Conservation (phyloP, 2,329 filamentous ascomycete genomes). For the Colletotrichum sp. region DNA sequence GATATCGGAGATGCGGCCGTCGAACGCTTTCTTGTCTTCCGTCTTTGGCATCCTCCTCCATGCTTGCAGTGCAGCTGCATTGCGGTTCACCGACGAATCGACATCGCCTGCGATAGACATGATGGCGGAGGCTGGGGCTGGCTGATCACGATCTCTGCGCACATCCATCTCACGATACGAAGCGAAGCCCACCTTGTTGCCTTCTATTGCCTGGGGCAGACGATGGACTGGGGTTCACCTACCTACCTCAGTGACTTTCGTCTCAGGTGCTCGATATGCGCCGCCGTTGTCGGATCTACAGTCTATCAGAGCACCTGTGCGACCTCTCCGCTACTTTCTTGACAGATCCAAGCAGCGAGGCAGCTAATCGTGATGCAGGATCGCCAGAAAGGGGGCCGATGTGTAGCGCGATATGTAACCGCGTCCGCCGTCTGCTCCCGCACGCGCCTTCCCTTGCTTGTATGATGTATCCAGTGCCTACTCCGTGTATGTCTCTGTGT, state of each 20-base stretch:
- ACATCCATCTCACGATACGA: not conserved
- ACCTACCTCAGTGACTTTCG: not conserved
- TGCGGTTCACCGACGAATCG: not conserved
- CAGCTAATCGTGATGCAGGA: not conserved
- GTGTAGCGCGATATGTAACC: not conserved
- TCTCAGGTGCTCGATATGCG: not conserved
- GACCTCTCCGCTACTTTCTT: not conserved
- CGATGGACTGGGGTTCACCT: not conserved
- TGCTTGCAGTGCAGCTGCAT: not conserved
- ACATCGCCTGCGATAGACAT: not conserved
- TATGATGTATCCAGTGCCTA: conserved; percentile 4
- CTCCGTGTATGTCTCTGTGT: conserved; percentile 7
- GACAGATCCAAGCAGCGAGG: not conserved
- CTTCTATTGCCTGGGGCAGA: not conserved
- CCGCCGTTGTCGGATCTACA: conserved; percentile 3
- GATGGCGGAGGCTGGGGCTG: not conserved
- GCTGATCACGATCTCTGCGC: not conserved
- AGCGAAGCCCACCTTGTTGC: not conserved
- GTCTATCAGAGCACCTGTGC: not conserved
- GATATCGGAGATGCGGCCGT: conserved; percentile 17
- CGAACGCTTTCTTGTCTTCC: not conserved
- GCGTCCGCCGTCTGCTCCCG: not conserved
- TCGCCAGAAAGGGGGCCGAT: not conserved
- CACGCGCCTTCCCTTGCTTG: not conserved
- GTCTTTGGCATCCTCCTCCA: not conserved